phyloP scores from a whole-genome alignment of 2,329 filamentous ascomycete genomes.

The Lomentospora prolificans region DNA sequence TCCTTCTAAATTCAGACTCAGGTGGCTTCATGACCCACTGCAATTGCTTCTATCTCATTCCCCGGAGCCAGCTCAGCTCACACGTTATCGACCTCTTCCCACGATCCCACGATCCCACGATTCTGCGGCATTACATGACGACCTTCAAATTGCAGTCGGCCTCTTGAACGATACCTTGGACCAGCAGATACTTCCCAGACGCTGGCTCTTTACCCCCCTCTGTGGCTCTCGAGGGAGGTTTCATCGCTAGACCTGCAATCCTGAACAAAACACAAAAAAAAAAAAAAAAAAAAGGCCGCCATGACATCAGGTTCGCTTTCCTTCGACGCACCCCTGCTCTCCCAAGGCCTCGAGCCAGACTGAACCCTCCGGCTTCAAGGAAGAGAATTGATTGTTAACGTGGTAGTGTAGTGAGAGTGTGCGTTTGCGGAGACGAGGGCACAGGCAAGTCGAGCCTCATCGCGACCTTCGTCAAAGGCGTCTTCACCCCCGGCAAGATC shows the following conservation, averaged over 20 bases:
- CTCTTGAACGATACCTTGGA: too few species aligned
- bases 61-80: constrained; percentile 1
- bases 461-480: constrained; percentile 91
- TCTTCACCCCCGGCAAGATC: constrained; percentile 92
- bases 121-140: background rate
- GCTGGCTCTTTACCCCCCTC: background rate
- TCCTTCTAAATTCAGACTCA: background rate
- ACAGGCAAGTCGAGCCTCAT: constrained; percentile 92
- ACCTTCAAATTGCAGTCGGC: background rate
- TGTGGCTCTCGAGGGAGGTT: too few species aligned
- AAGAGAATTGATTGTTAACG: background rate
- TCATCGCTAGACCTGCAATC: background rate
- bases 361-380: background rate
- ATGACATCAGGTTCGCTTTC: constrained; percentile 8
- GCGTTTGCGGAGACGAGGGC: constrained; percentile 91
- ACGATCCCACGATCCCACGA: background rate
- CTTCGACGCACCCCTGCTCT: background rate
- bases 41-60: background rate
- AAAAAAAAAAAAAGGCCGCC: background rate
- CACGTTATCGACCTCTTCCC: background rate
- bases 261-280: too few species aligned
- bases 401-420: constrained; percentile 65
- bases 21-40: constrained; percentile 2
- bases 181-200: background rate
- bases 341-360: background rate